Conservation (phyloP, 2,329 filamentous ascomycete genomes). For the Zymoseptoria brevis region DNA sequence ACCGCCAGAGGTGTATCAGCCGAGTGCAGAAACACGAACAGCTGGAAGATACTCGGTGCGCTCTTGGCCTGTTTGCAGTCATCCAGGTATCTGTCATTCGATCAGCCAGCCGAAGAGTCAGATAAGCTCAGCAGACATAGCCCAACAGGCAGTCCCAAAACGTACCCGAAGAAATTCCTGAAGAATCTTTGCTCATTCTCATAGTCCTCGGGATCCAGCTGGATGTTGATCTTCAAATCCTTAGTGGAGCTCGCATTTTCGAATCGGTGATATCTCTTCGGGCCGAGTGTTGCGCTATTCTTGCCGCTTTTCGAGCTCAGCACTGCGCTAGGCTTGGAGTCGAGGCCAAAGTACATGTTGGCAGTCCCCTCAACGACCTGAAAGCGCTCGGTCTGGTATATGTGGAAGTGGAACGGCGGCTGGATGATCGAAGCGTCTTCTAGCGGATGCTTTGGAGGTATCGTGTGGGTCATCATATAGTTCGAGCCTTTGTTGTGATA, state of each 20-base stretch:
- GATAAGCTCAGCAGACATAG: no score
- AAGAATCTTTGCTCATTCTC: conserved; percentile 19
- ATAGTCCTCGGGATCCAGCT: conserved; percentile 17
- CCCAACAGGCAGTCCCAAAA: no score
- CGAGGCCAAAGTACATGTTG: conserved; percentile 15
- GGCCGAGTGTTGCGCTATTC: conserved; percentile 8
- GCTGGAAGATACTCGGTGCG: conserved; percentile 14
- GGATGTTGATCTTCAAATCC: conserved; percentile 14
- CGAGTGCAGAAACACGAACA: conserved; percentile 18
- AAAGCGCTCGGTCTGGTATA: conserved; percentile 18
- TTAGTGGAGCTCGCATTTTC: conserved; percentile 14
- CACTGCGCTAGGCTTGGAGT: conserved; percentile 6
- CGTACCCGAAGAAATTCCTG: conserved; percentile 14
- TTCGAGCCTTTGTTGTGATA: conserved; percentile 14
- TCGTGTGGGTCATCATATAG: conserved; percentile 19
- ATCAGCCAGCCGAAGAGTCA: no score
- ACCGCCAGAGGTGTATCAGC: conserved; percentile 16
- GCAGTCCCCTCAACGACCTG: conserved; percentile 13
- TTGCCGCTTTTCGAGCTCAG: conserved; percentile 5
- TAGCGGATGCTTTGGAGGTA: conserved; percentile 12
- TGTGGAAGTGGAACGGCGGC: conserved; percentile 19
- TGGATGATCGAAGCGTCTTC: conserved; percentile 17
- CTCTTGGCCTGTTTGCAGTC: conserved; percentile 15
- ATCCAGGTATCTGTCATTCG: conserved; percentile 8
- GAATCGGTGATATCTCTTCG: conserved; percentile 16